Conservation (phyloP, 768 basidiomycete species). For the Daedaleopsis sinensis region DNA sequence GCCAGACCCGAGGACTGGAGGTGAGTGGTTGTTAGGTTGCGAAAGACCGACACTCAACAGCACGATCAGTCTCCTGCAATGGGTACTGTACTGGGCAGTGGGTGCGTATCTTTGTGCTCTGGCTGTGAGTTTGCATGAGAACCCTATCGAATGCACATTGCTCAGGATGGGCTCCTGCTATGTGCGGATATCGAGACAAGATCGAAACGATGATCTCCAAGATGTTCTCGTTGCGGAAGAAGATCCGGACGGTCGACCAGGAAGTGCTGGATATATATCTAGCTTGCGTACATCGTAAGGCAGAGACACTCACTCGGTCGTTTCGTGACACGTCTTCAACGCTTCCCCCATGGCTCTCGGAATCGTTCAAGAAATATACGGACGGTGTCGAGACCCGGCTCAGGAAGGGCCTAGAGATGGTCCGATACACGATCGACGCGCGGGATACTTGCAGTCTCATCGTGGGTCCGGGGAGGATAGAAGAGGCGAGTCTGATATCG, state of each 20-base stretch:
- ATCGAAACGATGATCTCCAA: too few species aligned
- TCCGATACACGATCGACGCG: slow-evolving; percentile 38
- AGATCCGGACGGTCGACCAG: too few species aligned
- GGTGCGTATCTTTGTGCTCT: slow-evolving; percentile 29
- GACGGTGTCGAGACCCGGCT: slow-evolving; percentile 31
- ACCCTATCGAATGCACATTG: too few species aligned
- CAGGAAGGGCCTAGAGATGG: slow-evolving; percentile 29
- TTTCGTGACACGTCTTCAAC: too few species aligned
- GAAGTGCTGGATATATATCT: too few species aligned
- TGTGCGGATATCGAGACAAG: too few species aligned
- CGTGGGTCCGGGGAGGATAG: slow-evolving; percentile 37
- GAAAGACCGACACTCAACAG: neutral
- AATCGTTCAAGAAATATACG: slow-evolving; percentile 31
- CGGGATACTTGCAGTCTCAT: slow-evolving; percentile 32
- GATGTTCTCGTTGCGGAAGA: too few species aligned
- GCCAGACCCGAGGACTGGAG: slow-evolving; percentile 37
- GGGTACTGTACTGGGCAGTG: slow-evolving; percentile 39
- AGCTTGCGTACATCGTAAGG: too few species aligned
- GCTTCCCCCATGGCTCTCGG: too few species aligned
- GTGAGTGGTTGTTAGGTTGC: slow-evolving; percentile 10
- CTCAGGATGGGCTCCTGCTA: too few species aligned
- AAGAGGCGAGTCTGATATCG: slow-evolving; percentile 38
- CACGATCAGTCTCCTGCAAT: slow-evolving; percentile 28
- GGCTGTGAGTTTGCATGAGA: too few species aligned
- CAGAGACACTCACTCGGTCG: too few species aligned